phyloP scores from a whole-genome alignment of 495 filamentous ascomycete genomes.

The Penicillium taxi region DNA sequence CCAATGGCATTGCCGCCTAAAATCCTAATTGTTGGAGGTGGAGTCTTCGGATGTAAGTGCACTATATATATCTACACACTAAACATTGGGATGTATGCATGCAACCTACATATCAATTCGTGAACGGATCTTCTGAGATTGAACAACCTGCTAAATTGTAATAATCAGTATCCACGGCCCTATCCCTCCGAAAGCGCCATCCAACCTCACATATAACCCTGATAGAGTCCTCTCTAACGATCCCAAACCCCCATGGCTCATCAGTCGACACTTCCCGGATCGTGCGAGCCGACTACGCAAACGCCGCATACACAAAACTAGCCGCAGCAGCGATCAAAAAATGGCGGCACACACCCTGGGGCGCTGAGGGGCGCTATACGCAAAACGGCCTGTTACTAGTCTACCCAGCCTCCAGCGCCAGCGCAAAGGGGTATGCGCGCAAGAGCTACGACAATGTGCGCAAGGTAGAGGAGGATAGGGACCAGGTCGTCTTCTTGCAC shows the following conservation, averaged over 20 bases:
- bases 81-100: no score
- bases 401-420: conserved; percentile 40
- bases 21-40: conserved; percentile 69
- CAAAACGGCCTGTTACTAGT: conserved; percentile 70
- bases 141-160: no score
- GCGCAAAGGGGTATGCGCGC: conserved; percentile 56
- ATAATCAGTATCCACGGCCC: conserved; percentile 55
- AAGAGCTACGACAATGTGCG: conserved; percentile 59
- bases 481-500: conserved; percentile 45
- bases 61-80: no score
- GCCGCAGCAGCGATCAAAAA: conserved; percentile 54
- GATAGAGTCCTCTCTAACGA: conserved; percentile 57
- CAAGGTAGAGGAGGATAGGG: conserved; percentile 26
- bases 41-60: conserved; percentile 62
- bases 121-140: no score
- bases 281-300: conserved; percentile 74
- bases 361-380: conserved; percentile 59
- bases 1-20: conserved; percentile 39
- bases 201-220: conserved; percentile 52
- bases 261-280: conserved; percentile 72
- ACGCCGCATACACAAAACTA: conserved; percentile 62
- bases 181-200: conserved; percentile 53
- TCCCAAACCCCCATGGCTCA: conserved; percentile 61
- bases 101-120: no score
- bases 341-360: conserved; percentile 62